These are phyloP conservation scores for Triticum monococcum DNA, from an alignment of 176 grass and related monocot species.

Conservation along the genomic window DNA sequence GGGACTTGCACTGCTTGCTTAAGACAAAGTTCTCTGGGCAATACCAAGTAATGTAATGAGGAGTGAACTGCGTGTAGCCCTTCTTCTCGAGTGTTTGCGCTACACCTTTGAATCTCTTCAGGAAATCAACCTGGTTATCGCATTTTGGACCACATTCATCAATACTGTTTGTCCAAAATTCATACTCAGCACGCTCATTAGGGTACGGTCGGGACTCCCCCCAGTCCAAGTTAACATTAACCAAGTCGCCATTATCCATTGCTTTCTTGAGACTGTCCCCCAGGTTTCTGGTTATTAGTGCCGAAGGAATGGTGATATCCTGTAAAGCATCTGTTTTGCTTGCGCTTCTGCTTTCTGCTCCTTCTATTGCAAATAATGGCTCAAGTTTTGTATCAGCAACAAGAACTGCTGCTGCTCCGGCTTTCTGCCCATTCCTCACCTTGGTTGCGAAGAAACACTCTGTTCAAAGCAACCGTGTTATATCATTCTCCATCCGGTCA, in stretches of 20 bases:
- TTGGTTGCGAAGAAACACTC: too few relatives aligned
- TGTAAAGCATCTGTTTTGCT: too few relatives aligned
- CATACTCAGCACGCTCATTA: slow-evolving; percentile 77
- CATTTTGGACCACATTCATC: slow-evolving; percentile 92
- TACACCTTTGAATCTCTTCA: too few relatives aligned
- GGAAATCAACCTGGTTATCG: too few relatives aligned
- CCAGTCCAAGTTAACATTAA: slow-evolving; percentile 90
- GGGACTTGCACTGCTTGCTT: slow-evolving; percentile 80
- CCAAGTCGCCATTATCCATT: slow-evolving; percentile 60
- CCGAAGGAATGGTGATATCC: slow-evolving; percentile 57
- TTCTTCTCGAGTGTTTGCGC: too few relatives aligned
- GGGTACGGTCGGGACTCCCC: slow-evolving; percentile 79
- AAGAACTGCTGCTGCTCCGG: too few relatives aligned
- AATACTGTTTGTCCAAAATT: slow-evolving; percentile 84
- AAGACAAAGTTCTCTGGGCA: slow-evolving; percentile 56
- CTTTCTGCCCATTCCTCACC: too few relatives aligned
- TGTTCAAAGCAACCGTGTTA: background rate
- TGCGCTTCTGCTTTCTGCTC: slow-evolving; percentile 31
- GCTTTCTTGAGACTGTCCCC: slow-evolving; percentile 70
- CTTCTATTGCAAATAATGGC: slow-evolving; percentile 85
- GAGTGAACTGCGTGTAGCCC: too few relatives aligned
- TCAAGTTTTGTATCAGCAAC: slow-evolving; percentile 56
- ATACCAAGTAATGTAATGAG: too few relatives aligned
- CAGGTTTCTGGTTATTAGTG: slow-evolving; percentile 63
- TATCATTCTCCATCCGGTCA: background rate